Conservation (phyloP, 2,329 filamentous ascomycete genomes). For the Torrubiella hemipterigena region DNA sequence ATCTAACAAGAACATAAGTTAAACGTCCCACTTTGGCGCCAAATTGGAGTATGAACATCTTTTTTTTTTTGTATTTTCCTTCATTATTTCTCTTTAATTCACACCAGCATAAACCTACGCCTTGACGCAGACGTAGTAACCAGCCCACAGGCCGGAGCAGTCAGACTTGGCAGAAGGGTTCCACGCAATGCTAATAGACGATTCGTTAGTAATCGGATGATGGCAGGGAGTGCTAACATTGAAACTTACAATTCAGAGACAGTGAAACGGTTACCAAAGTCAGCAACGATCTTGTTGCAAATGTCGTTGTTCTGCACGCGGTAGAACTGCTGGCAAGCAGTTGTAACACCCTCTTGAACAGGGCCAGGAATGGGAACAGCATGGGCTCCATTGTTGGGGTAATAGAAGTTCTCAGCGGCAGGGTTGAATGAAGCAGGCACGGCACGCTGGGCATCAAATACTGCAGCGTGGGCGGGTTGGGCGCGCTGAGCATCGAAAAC, state of each 20-base stretch:
- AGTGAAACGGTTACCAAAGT: conserved; percentile 16
- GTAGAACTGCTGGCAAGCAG: conserved; percentile 8
- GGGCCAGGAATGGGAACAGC: conserved; percentile 5
- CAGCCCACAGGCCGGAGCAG: conserved; percentile 7
- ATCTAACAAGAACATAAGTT: conserved; percentile 4
- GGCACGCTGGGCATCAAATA: too few species aligned
- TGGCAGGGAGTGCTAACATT: not conserved
- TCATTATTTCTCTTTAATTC: not conserved
- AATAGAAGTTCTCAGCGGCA: too few species aligned
- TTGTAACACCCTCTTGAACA: conserved; percentile 3
- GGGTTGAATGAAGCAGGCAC: too few species aligned
- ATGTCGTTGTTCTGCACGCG: conserved; percentile 7
- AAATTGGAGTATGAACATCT: too few species aligned
- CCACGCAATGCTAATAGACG: conserved; percentile 15
- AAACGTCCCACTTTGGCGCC: too few species aligned
- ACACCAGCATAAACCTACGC: not conserved
- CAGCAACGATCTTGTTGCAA: conserved; percentile 6
- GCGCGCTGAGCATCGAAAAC: too few species aligned
- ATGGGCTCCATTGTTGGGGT: too few species aligned
- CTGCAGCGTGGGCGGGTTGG: too few species aligned
- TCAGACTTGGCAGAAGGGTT: conserved; percentile 6
- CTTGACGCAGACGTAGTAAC: conserved; percentile 15
- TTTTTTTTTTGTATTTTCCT: not conserved
- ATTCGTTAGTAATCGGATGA: not conserved
- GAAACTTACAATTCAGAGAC: conserved; percentile 5